Evolutionary conservation across 164 flowering plant genomes (phyloP).

Genomic region (Cinnamomum micranthum): DNA sequence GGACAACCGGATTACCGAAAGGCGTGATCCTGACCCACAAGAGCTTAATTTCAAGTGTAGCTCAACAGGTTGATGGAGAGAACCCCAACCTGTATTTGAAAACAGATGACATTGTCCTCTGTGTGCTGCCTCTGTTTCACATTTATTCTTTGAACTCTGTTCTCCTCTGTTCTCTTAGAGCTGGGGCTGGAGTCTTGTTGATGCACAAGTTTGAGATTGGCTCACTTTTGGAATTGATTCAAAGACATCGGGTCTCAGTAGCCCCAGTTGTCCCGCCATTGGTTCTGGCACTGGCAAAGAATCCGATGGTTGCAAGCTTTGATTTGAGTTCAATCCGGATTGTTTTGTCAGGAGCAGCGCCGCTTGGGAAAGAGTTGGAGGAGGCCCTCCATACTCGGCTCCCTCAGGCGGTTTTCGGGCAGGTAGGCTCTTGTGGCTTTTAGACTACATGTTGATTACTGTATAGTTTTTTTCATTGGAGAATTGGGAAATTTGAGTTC

Average conservation of each 20-base stretch:
- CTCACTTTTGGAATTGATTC: constrained; percentile 42
- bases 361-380: constrained; percentile 73
- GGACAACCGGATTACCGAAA: constrained; percentile 81
- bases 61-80: constrained; percentile 86
- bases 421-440: constrained; percentile 28
- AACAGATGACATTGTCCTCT: constrained; percentile 54
- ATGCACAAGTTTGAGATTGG: constrained; percentile 81
- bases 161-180: constrained; percentile 52
- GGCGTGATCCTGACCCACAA: constrained; percentile 77
- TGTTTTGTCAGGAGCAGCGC: constrained; percentile 75
- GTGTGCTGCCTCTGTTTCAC: constrained; percentile 85
- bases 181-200: constrained; percentile 50
- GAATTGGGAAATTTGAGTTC: no score
- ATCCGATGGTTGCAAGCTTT: constrained; percentile 40
- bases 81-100: constrained; percentile 60
- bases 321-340: constrained; percentile 60
- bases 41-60: constrained; percentile 64
- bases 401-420: constrained; percentile 63
- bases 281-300: constrained; percentile 71
- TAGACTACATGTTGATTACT: no score
- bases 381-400: constrained; percentile 41
- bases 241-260: constrained; percentile 48
- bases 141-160: constrained; percentile 62
- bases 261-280: constrained; percentile 76
- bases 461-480: no score